A percentile compares a stretch with the other conserved stretches of the same genome.
phyloP scores from a whole-genome alignment of 192 early-diverging fungal species.

The Coemansia sp. region DNA sequence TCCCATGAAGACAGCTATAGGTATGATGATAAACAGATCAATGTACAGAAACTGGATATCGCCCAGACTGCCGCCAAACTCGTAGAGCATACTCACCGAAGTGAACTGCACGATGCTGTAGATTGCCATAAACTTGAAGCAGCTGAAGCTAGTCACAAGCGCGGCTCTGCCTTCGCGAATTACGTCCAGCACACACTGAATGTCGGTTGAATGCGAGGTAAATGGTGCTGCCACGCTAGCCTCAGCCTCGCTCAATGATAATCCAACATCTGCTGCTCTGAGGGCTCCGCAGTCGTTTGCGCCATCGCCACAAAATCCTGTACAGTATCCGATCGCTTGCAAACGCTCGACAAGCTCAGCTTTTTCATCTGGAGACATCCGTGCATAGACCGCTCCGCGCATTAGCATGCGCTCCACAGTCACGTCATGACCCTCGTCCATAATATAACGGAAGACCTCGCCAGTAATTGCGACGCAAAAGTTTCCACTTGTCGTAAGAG shows the following conservation, averaged over 20 bases:
- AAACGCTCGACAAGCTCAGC: slow-evolving; percentile 88
- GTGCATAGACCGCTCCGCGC: slow-evolving; percentile 89
- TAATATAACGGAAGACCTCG: slow-evolving; percentile 93
- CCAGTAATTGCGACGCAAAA: slow-evolving; percentile 93
- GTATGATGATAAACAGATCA: slow-evolving; percentile 89
- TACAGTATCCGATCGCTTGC: slow-evolving; percentile 87
- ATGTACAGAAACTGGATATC: slow-evolving; percentile 98
- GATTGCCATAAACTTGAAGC: slow-evolving; percentile 99
- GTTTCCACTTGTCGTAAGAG: slow-evolving; percentile 49
- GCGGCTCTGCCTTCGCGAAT: slow-evolving; percentile 94
- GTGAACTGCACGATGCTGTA: slow-evolving; percentile 98
- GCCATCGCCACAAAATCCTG: slow-evolving; percentile 99
- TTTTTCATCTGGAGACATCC: slow-evolving; percentile 99
- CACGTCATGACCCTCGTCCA: slow-evolving; percentile 68
- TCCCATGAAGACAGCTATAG: slow-evolving; percentile 88
- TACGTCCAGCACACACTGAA: slow-evolving; percentile 89
- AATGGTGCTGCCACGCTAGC: slow-evolving; percentile 98
- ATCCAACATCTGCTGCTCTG: slow-evolving; percentile 92
- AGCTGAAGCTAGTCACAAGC: slow-evolving; percentile 94
- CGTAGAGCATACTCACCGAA: slow-evolving; percentile 88
- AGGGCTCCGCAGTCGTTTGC: slow-evolving; percentile 98
- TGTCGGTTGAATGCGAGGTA: slow-evolving; percentile 85
- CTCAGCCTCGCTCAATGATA: slow-evolving; percentile 96
- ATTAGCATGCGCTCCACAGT: slow-evolving; percentile 78
- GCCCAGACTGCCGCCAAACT: slow-evolving; percentile 82